These are phyloP conservation scores for Picochlorum costavermella DNA, from an alignment of 139 green algal genomes.

Conservation along the genomic window DNA sequence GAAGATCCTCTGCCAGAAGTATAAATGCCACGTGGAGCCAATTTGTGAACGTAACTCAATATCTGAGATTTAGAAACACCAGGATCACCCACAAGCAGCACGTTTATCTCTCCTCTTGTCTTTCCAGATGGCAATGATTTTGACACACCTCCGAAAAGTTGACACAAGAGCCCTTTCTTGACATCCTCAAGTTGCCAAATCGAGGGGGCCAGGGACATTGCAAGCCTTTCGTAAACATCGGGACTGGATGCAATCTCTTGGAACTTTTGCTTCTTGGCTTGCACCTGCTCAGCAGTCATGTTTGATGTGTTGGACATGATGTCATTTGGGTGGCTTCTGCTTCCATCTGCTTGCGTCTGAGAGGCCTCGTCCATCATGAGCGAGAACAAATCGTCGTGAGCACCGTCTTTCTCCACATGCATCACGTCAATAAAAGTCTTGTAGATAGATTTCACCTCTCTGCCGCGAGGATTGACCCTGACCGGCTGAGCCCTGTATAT, in stretches of 20 bases:
- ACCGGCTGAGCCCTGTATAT: constrained; percentile 77
- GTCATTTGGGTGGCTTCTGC: background rate
- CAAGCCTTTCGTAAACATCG: constrained; percentile 80
- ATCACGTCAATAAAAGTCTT: constrained; percentile 85
- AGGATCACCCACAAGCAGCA: constrained; percentile 93
- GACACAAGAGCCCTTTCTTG: constrained; percentile 80
- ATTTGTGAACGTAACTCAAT: constrained; percentile 88
- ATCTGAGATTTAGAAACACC: constrained; percentile 94
- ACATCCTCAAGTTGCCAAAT: constrained; percentile 98
- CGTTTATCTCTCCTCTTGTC: constrained; percentile 86
- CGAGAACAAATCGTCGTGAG: constrained; percentile 40
- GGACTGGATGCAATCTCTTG: constrained; percentile 51
- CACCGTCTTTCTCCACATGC: constrained; percentile 72
- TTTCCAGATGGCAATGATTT: constrained; percentile 53
- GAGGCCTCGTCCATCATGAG: constrained; percentile 12
- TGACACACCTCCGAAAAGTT: constrained; percentile 71
- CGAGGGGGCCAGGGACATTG: constrained; percentile 77
- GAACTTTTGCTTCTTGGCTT: constrained; percentile 25
- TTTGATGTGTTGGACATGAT: constrained; percentile 20
- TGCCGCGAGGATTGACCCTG: constrained; percentile 77
- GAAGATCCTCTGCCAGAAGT: constrained; percentile 84
- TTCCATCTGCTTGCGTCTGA: background rate
- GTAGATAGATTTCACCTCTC: constrained; percentile 40
- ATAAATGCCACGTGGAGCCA: constrained; percentile 93
- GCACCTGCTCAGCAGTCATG: constrained; percentile 26